Evolutionary conservation across 257 asterid genomes (phyloP), one percentile per base, ranked within the genome.

Genomic region (Nemophila menziesii): DNA sequence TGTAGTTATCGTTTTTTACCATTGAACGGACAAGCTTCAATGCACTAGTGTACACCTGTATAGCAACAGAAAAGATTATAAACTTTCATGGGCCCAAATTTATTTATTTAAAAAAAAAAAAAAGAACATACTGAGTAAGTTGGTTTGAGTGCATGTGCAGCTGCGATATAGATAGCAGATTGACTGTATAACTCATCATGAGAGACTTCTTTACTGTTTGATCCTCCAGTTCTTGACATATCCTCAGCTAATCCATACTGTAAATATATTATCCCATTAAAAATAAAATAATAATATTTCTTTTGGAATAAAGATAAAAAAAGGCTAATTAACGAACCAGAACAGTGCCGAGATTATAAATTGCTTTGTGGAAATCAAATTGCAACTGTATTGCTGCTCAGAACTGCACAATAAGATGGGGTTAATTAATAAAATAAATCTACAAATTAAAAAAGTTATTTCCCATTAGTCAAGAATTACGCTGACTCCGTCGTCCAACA

Each of bases 221-320:
- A 17, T 58, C 68, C 60, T n/a, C 99, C 99, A 37, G 93, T 73
- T 73, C 99, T 90, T 63, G 92, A 82, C 64, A 82, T 67, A 48
- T 90, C 99, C 61, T 90, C 99, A 51, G 96, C 99, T 71, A 90
- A 70, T 50, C 94, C 96, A 61, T 90, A 90, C 99, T 90, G 92
- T 69, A 69, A 48, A 44, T 49, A 37, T 51, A n/a, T n/a, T n/a
- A n/a, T n/a, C n/a, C n/a, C n/a, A n/a, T n/a, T n/a, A n/a, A n/a
- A n/a, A n/a, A n/a, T n/a, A 62, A 43, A 22, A 20, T 16, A 37
- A 39, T 24, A 34, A 14, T 39, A 43, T 14, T n/a, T 41, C 43
- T 19, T n/a, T n/a, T 54, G 51, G 22, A 33, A 58, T 51, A 50
- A 40, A 53, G 21, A 58, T n/a, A 55, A 49, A 34, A 23, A 58